A percentile compares a stretch with the other conserved stretches of the same genome.
These are phyloP conservation scores for Zoysia matrella DNA, from an alignment of 202 grass and related monocot genomes.

Conservation along the genomic window DNA sequence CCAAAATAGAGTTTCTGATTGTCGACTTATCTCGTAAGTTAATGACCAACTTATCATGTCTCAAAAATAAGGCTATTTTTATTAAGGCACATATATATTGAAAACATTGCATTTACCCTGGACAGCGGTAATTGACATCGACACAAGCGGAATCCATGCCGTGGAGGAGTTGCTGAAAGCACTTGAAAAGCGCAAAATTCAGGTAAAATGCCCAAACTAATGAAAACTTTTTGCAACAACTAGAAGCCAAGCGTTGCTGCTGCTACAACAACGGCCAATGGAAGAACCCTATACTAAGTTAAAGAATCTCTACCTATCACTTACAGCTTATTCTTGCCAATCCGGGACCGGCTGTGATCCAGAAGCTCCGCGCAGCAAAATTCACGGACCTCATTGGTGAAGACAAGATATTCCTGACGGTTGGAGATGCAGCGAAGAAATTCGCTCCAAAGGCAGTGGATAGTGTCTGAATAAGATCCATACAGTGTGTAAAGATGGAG, in stretches of 20 bases:
- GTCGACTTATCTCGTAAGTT: constrained; percentile 86
- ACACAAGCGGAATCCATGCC: too few species aligned
- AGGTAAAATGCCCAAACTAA: constrained; percentile 54
- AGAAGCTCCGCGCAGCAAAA: constrained; percentile 46
- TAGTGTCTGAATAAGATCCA: too few species aligned
- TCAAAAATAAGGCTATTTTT: background rate
- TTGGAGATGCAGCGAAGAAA: constrained; percentile 62
- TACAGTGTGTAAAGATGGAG: background rate
- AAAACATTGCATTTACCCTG: constrained; percentile 5
- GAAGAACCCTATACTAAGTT: constrained; percentile 21
- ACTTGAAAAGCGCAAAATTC: constrained; percentile 65
- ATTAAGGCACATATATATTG: background rate
- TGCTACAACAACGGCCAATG: constrained; percentile 7
- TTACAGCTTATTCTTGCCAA: constrained; percentile 75
- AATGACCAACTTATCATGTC: background rate
- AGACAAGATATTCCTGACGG: constrained; percentile 71
- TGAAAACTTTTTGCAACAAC: background rate
- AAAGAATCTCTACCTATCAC: constrained; percentile 1
- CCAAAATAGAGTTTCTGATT: constrained; percentile 64
- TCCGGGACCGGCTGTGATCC: constrained; percentile 40
- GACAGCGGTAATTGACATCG: constrained; percentile 50
- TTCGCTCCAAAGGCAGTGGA: constrained; percentile 49
- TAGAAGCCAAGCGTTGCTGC: background rate
- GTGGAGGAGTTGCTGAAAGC: constrained; percentile 63
- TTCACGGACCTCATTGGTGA: constrained; percentile 58